Conservation (phyloP, 768 basidiomycete genomes). For the Tulasnella sp. region DNA sequence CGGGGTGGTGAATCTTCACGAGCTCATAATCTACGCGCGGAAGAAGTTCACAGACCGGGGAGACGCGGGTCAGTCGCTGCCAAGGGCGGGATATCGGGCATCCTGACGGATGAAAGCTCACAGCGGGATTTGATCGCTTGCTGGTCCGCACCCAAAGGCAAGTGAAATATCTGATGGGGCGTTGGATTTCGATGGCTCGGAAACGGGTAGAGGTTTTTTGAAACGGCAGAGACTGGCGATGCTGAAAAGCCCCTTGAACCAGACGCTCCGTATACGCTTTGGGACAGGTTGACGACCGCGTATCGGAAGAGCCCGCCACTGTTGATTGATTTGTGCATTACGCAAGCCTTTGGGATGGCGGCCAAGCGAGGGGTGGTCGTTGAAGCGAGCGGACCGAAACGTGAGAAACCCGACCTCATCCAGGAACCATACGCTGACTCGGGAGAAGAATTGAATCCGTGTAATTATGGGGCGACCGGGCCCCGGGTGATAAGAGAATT, state of each 20-base stretch:
- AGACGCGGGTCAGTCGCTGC: neutral
- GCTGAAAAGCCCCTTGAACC: conserved; percentile 8
- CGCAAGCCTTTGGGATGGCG: neutral
- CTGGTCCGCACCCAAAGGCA: conserved; percentile 56
- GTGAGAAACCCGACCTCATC: conserved; percentile 11
- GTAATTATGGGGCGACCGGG: neutral
- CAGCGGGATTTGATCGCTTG: conserved; percentile 62
- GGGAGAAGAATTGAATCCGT: neutral
- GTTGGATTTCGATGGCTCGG: conserved; percentile 57
- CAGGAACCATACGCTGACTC: neutral
- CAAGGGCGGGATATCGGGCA: neutral
- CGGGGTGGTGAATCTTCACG: conserved; percentile 78
- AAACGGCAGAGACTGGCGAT: conserved; percentile 9
- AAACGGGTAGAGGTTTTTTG: conserved; percentile 53
- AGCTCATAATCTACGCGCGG: conserved; percentile 70
- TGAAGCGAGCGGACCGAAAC: neutral
- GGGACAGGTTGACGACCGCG: conserved; percentile 1
- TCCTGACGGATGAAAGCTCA: conserved; percentile 42
- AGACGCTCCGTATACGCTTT: neutral
- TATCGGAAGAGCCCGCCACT: neutral
- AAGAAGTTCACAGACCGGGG: conserved; percentile 27
- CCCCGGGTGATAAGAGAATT: too few species aligned
- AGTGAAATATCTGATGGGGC: conserved; percentile 67
- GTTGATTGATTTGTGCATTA: neutral
- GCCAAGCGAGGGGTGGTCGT: neutral